Evolutionary conservation across 805 yeast species (phyloP).

Genomic region (Yamadazyma insecticola): DNA sequence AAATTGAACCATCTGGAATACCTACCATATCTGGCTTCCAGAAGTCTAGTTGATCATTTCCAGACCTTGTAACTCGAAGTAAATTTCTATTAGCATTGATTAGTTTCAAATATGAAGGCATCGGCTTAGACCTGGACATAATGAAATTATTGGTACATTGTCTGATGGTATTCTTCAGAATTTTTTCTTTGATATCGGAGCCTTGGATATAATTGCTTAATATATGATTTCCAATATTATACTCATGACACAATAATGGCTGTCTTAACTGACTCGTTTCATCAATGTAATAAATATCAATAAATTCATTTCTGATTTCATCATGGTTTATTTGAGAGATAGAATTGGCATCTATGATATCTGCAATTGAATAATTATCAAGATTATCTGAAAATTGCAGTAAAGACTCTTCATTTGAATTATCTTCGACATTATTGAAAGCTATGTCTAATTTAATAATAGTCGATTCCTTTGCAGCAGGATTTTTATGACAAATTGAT

Average conservation of each 20-base stretch:
- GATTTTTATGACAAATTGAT: constrained; percentile 22
- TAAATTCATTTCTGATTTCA: constrained; percentile 27
- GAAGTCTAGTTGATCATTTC: constrained; percentile 1
- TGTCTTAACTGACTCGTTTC: constrained; percentile 25
- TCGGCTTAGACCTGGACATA: constrained; percentile 31
- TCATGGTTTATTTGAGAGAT: constrained; percentile 24
- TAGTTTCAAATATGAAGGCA: constrained; percentile 26
- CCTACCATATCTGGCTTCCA: constrained; percentile 21
- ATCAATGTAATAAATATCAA: constrained; percentile 28
- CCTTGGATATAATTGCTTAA: not conserved
- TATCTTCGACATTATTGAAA: no score
- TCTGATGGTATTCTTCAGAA: constrained; percentile 9
- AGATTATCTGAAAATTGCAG: constrained; percentile 8
- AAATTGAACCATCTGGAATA: constrained; percentile 30
- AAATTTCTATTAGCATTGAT: constrained; percentile 14
- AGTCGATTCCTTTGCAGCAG: not conserved
- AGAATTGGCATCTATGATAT: constrained; percentile 21
- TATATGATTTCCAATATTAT: constrained; percentile 1
- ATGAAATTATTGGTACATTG: constrained; percentile 16
- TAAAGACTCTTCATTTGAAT: constrained; percentile 1
- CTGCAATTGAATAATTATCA: constrained; percentile 25
- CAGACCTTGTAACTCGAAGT: constrained; percentile 10
- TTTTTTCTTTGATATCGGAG: not conserved
- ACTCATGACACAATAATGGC: constrained; percentile 34
- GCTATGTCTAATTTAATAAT: no score